Conservation (phyloP, 345 rosid genomes). For the Draba incana region DNA sequence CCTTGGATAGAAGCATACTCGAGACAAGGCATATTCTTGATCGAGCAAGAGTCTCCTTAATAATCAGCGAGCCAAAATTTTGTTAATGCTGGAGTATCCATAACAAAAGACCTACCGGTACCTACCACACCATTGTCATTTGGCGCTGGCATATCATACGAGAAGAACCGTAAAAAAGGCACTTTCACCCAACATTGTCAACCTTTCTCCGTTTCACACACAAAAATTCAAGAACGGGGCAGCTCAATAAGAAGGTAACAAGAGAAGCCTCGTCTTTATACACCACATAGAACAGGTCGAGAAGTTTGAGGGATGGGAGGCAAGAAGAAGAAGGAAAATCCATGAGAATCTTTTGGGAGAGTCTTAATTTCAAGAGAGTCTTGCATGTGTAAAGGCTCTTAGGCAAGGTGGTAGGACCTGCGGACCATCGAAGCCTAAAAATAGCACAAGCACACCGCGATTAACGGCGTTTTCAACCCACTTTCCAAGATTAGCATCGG, state of each 20-base stretch:
- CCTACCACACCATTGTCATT: no score
- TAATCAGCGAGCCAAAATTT: not conserved
- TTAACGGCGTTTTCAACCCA: slow-evolving; percentile 19
- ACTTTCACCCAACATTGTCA: slow-evolving; percentile 32
- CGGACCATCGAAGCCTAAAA: not conserved
- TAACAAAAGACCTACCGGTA: slow-evolving; percentile 12
- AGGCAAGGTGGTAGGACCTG: slow-evolving; percentile 2
- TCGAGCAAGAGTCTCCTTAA: slow-evolving; percentile 3
- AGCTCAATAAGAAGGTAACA: not conserved
- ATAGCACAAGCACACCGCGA: not conserved
- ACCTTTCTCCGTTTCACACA: not conserved
- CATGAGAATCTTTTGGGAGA: not conserved
- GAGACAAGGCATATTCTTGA: slow-evolving; percentile 10
- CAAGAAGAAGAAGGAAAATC: slow-evolving; percentile 19
- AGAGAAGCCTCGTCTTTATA: slow-evolving; percentile 34
- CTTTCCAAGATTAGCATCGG: slow-evolving; percentile 19
- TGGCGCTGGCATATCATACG: not conserved
- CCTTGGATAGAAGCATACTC: not conserved
- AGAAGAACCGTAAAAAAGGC: not conserved
- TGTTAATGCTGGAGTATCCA: slow-evolving; percentile 17
- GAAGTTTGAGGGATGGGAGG: not conserved
- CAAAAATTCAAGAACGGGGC: slow-evolving; percentile 5
- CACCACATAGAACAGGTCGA: not conserved
- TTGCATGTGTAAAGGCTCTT: slow-evolving; percentile 10
- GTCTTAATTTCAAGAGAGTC: not conserved